These are phyloP conservation scores for Ophioceras dolichostomum DNA, from an alignment of 2,329 filamentous ascomycete species.

Conservation along the genomic window DNA sequence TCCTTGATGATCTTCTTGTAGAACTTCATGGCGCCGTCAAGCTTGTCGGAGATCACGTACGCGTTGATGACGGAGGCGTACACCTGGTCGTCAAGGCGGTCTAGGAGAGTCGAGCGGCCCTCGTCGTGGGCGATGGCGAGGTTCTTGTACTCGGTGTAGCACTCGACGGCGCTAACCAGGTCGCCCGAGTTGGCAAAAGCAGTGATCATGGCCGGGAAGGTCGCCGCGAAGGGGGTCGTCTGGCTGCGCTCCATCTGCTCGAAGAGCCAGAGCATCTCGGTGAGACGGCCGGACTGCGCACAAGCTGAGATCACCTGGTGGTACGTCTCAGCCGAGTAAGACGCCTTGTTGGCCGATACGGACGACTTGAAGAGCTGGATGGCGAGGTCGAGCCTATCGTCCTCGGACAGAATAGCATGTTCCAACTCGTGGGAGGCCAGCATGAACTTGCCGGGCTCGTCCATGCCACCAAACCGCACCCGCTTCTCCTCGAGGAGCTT, in stretches of 20 bases:
- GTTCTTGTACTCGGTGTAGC: constrained; percentile 88
- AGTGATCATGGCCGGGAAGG: constrained; percentile 91
- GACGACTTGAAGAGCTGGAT: constrained; percentile 78
- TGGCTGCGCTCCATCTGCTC: constrained; percentile 79
- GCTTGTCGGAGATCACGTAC: constrained; percentile 70
- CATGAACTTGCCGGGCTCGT: constrained; percentile 76
- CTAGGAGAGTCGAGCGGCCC: constrained; percentile 53
- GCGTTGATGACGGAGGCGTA: constrained; percentile 89
- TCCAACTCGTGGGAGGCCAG: constrained; percentile 80
- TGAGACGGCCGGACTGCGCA: constrained; percentile 65
- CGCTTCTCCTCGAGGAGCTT: constrained; percentile 67
- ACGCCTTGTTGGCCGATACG: constrained; percentile 44
- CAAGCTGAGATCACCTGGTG: constrained; percentile 77
- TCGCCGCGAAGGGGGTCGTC: constrained; percentile 62
- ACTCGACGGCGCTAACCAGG: constrained; percentile 77
- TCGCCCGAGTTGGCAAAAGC: constrained; percentile 77
- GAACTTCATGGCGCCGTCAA: constrained; percentile 74
- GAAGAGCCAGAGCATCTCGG: constrained; percentile 84
- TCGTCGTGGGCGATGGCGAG: constrained; percentile 77
- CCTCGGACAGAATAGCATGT: constrained; percentile 73
- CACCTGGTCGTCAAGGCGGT: constrained; percentile 69
- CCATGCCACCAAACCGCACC: constrained; percentile 73
- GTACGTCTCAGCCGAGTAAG: constrained; percentile 74
- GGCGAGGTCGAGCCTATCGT: constrained; percentile 76
- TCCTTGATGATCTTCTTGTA: constrained; percentile 63